Evolutionary conservation across 495 filamentous ascomycete genomes (phyloP), one percentile per base, ranked within the genome.

Genomic region (Hypoxylon subgilvum): DNA sequence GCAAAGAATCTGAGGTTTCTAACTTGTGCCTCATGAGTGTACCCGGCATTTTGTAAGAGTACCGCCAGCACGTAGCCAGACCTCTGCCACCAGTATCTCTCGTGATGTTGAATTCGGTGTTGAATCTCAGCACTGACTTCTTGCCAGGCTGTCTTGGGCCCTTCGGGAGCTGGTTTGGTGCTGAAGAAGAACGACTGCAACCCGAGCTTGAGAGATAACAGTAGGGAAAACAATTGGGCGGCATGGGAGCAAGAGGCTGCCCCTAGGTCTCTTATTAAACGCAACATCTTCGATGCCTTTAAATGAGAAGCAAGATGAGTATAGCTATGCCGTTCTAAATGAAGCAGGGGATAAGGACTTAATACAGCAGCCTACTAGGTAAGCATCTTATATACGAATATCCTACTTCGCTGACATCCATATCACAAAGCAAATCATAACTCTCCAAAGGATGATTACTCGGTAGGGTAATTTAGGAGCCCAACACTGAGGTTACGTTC

Each of bases 1-100:
- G 50, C 50, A 35, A 63, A 57, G 52, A 57, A 63, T 25, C 47
- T 19, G 18, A 57, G 19, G 35, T 45, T 41, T 17, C 41, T 44
- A 13, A 54, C 14, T 40, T 63, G 59, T 8, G 45, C 31, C 6
- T 34, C 23, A 10, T 46, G 27, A 16, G 32, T 34, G 46, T 63
- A 57, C 23, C 46, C 52, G 7, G 59, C 59, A 30, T 28, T 45
- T 17, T 46, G 31, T 13, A 63, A 40, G 17, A 63, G 52, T 21
- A 57, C 35, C 10, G 52, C 52, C 14, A 63, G 46, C 27, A 48
- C 53, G 13, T 52, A 40, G 10, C 59, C 59, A 8, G 50, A 49
- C 4, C 16, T 27, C 4, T 30, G 35, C 17, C 53, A 41, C 53
- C 59, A 57, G 50, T 52, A 61, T 19, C 28, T 38, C 18, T 32